phyloP scores from a whole-genome alignment of 495 filamentous ascomycete genomes.

The Neurospora sp. region DNA sequence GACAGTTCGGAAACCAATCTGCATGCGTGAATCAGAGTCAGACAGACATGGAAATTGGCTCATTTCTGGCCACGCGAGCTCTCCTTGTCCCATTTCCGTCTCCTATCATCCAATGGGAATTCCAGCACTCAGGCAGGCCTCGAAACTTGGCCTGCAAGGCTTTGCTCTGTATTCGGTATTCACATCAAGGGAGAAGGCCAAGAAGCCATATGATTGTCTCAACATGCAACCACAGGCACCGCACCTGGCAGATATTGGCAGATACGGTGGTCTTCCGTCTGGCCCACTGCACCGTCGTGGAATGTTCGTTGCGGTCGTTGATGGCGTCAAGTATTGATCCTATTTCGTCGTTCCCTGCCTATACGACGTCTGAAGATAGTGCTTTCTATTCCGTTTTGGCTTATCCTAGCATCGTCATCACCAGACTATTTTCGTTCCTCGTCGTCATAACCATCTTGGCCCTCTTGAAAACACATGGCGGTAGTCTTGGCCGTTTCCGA shows the following conservation, averaged over 20 bases:
- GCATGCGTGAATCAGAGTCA: not conserved
- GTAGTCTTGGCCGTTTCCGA: not conserved
- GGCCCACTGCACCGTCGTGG: not conserved
- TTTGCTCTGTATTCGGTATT: not conserved
- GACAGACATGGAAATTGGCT: not conserved
- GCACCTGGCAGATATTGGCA: not conserved
- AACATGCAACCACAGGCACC: not conserved
- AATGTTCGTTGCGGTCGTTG: not conserved
- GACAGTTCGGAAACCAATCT: constrained; percentile 6
- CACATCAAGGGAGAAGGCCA: not conserved
- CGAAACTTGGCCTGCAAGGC: not conserved
- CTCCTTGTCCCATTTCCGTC: not conserved
- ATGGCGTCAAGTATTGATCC: not conserved
- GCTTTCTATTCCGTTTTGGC: not conserved
- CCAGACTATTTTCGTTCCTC: not conserved
- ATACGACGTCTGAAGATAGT: not conserved
- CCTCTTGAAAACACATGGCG: not conserved
- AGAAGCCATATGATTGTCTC: not conserved
- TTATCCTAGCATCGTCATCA: not conserved
- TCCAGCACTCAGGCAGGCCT: not conserved
- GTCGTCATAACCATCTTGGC: not conserved
- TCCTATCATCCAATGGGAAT: not conserved
- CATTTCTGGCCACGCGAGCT: not conserved
- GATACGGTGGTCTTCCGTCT: not conserved
- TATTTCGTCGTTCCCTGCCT: not conserved